Base-by-base conservation (phyloP, 768 basidiomycete genomes). In the Russula abietina region DNA sequence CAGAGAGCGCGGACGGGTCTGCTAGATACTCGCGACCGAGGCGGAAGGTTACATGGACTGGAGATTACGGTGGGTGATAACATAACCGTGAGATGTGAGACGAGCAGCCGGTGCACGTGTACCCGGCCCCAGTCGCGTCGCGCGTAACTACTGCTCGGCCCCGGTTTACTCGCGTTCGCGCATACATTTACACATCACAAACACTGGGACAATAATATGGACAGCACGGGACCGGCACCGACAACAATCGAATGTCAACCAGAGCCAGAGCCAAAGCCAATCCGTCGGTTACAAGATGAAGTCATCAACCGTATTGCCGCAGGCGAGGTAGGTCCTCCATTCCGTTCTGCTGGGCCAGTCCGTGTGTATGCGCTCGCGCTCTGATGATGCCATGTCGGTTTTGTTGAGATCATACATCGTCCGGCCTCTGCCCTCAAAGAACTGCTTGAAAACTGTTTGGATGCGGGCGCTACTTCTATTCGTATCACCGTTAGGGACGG, bases 341-440 rank as follows among this genome's bases (percentile, higher is more conserved):
- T 26, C 24, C 24, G 14, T 26, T 24, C n/a, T n/a, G n/a, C n/a
- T 30, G 28, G 28, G 28, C 5, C 28, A 30, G 28, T 30, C 28
- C 2, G 28, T 30, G 28, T 26, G 1, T 14, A 14, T 8, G n/a
- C 36, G 36, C 36, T 36, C 12, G 36, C 33, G n/a, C n/a, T 22
- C 45, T n/a, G n/a, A n/a, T n/a, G n/a, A n/a, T 45, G 9, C 19
- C n/a, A n/a, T 22, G n/a, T 1, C 45, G 9, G 9, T 45, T 22
- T 22, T 4, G 24, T 8, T 43, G 61, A 92, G 89, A 88, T 93
- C 70, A 91, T 93, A 62, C 91, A 91, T 59, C 73, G 97, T 45
- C 97, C 97, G 0, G 85, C 92, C 6, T 98, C 95, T 64, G 96
- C 96, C 2, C 80, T 99, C 58, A 99, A 99, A 73, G 97, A 98